Base-by-base conservation (phyloP, 352 stramenopile genomes). In the Globisporangium cederbergense region DNA sequence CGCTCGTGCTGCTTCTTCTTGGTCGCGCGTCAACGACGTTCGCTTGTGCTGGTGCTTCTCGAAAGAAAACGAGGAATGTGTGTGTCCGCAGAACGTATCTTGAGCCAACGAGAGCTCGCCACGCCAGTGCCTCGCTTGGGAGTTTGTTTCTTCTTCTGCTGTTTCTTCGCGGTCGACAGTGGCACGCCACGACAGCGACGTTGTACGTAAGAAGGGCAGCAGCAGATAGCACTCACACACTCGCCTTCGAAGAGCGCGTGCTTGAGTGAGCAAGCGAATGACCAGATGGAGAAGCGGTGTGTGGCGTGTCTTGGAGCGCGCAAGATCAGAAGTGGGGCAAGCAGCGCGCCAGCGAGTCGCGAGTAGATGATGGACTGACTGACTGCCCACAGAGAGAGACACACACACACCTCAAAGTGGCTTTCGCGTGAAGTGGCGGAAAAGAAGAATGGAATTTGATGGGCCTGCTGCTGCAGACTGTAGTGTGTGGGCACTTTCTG, bases 261-360 rank as follows among this genome's bases (percentile, higher is more conserved):
- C 8, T 34, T n/a, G 30, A 42, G n/a, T 50, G 25, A 28, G 25
- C 25, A 28, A 28, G 25, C 25, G 25, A 28, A 28, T 28, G 38
- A 49, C 25, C 43, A 49, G 43, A 49, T 49, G 16, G 38, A 60
- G 56, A 40, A n/a, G 42, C 28, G 43, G 43, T 20, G 32, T 45
- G 45, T 28, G 30, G 22, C 40, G 25, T 34, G 43, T 46, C 43
- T 34, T 14, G 9, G 3, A 45, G 25, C 34, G 32, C 22, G 56
- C 56, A 62, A 62, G 56, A 53, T 18, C 40, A 62, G 56, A 63
- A 63, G 43, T 63, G 57, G 43, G 30, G 18, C 57, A 32, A 40
- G 30, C 42, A 25, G 25, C 11, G 20, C 25, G 42, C 25, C 57
- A 43, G 40, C 13, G 18, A 30, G 16, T 52, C 30, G n/a, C 14